phyloP scores from a whole-genome alignment of 2,329 filamentous ascomycete species.

The Penicillium sp. region DNA sequence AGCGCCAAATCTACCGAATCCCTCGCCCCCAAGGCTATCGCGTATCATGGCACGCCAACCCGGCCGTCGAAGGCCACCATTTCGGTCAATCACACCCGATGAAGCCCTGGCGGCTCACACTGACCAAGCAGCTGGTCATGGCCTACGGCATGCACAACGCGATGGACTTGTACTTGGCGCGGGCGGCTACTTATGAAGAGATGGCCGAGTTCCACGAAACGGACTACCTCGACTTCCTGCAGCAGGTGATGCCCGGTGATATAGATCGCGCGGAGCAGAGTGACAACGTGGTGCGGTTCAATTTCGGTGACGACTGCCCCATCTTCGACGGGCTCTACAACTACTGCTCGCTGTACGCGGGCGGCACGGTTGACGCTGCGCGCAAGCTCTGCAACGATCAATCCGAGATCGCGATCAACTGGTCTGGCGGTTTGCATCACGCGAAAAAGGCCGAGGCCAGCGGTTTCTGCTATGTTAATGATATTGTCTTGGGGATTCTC shows the following conservation, averaged over 20 bases:
- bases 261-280: constrained; percentile 63
- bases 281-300: constrained; percentile 64
- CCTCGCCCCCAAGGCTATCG: constrained; percentile 79
- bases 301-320: constrained; percentile 90
- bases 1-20: constrained; percentile 65
- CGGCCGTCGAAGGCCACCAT: constrained; percentile 91
- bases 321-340: constrained; percentile 94
- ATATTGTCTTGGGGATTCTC: constrained; percentile 91
- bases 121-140: constrained; percentile 92
- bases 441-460: constrained; percentile 92
- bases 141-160: constrained; percentile 94
- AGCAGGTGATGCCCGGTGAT: constrained; percentile 67
- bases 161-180: constrained; percentile 90
- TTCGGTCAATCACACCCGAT: constrained; percentile 97
- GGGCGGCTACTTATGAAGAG: constrained; percentile 82
- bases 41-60: constrained; percentile 94
- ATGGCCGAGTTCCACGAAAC: constrained; percentile 80
- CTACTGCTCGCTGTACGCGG: constrained; percentile 91
- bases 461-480: constrained; percentile 98
- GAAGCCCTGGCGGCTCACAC: constrained; percentile 96
- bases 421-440: constrained; percentile 94
- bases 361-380: constrained; percentile 85
- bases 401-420: constrained; percentile 94
- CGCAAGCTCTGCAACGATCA: constrained; percentile 82
- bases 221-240: constrained; percentile 89